phyloP scores from a whole-genome alignment of 768 basidiomycete genomes.

The Boletus patriciae region DNA sequence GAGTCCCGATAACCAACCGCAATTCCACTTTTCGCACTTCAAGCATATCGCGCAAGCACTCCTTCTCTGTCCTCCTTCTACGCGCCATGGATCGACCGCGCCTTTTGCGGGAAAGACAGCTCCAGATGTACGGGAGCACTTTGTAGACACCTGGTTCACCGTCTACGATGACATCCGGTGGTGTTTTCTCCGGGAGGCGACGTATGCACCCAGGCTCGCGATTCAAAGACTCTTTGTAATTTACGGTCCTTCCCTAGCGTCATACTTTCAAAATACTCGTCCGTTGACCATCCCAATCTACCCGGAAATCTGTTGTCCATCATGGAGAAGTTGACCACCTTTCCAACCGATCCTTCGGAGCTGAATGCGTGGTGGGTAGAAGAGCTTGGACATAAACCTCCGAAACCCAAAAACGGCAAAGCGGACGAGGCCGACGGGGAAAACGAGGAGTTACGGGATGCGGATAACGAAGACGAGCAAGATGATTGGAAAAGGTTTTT shows the following conservation, averaged over 20 bases:
- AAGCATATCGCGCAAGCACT: slow-evolving; percentile 60
- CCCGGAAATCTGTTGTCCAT: slow-evolving; percentile 58
- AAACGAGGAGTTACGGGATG: slow-evolving; percentile 33
- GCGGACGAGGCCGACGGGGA: slow-evolving; percentile 39
- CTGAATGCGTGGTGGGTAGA: slow-evolving; percentile 79
- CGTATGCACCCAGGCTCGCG: slow-evolving; percentile 42
- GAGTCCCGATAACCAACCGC: slow-evolving; percentile 47
- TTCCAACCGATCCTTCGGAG: slow-evolving; percentile 69
- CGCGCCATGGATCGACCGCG: slow-evolving; percentile 22
- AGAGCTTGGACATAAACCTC: slow-evolving; percentile 59
- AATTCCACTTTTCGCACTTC: slow-evolving; percentile 70
- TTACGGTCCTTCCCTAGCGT: slow-evolving; percentile 11
- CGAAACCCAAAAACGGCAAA: slow-evolving; percentile 47
- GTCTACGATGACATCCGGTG: slow-evolving; percentile 83
- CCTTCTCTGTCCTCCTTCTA: slow-evolving; percentile 59
- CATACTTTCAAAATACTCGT: slow-evolving; percentile 27
- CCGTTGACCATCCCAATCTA: slow-evolving; percentile 39
- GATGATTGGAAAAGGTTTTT: slow-evolving; percentile 84
- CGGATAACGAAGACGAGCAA: slow-evolving; percentile 43
- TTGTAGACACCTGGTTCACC: slow-evolving; percentile 72
- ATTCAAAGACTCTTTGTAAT: background rate
- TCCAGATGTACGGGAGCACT: slow-evolving; percentile 59
- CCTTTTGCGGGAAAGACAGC: slow-evolving; percentile 44
- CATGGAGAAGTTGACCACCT: slow-evolving; percentile 66
- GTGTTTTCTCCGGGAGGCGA: slow-evolving; percentile 83